Percentiles rank a stretch among this genome's conserved stretches.
Conservation (phyloP, 106 monocot genomes). For the Dioscorea zingiberensis region DNA sequence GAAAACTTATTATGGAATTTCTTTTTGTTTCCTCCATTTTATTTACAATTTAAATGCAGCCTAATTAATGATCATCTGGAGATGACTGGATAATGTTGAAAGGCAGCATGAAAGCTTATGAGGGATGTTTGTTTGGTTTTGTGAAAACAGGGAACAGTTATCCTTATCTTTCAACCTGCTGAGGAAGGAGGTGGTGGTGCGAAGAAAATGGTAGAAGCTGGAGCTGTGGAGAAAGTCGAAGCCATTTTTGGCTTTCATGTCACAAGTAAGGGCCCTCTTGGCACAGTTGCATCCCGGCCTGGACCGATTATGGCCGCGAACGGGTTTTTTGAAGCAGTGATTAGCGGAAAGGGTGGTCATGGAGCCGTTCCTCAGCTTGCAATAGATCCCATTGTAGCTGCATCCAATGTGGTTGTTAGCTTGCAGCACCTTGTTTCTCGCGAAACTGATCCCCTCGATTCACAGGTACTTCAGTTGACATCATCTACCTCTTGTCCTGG, state of each 20-base stretch:
- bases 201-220: conserved; percentile 78
- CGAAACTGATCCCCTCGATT: conserved; percentile 95
- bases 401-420: conserved; percentile 93
- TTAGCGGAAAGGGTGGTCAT: conserved; percentile 94
- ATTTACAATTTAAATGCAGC: too few relatives aligned
- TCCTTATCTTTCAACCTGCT: conserved; percentile 92
- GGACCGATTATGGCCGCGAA: conserved; percentile 88
- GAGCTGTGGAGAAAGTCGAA: conserved; percentile 69
- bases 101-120: too few relatives aligned
- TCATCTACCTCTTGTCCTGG: neutral
- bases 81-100: too few relatives aligned
- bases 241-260: conserved; percentile 91
- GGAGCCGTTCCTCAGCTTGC: conserved; percentile 90
- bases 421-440: conserved; percentile 95
- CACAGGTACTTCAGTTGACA: conserved; percentile 45
- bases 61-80: too few relatives aligned
- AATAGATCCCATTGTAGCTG: conserved; percentile 93
- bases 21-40: too few relatives aligned
- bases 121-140: too few relatives aligned
- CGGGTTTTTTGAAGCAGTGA: conserved; percentile 95
- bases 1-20: too few relatives aligned
- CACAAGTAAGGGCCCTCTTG: conserved; percentile 28
- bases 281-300: conserved; percentile 53
- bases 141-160: conserved; percentile 65
- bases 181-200: conserved; percentile 96